A percentile compares a stretch with the other conserved stretches of the same genome.
Evolutionary conservation across 352 stramenopile species (phyloP).

Genomic region (Nothophytophthora sp.): DNA sequence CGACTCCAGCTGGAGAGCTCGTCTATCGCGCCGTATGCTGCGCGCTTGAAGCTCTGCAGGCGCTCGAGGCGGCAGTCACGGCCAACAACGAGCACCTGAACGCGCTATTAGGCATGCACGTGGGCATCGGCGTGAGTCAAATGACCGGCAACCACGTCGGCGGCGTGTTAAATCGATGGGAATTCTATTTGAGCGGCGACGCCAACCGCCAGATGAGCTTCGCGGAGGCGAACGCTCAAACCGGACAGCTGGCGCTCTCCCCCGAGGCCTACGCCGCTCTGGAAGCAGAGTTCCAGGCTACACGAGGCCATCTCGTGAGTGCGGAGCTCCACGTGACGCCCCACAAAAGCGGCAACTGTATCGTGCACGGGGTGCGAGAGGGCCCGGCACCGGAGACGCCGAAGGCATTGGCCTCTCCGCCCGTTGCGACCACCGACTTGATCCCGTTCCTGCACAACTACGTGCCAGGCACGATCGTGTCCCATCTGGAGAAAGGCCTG

Average conservation of each 20-base stretch:
- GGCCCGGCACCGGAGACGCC: neutral
- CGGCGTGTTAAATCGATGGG: slow-evolving; percentile 80
- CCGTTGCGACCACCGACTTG: slow-evolving; percentile 34
- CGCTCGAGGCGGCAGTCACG: slow-evolving; percentile 24
- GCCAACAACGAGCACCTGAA: slow-evolving; percentile 8
- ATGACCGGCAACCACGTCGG: slow-evolving; percentile 84
- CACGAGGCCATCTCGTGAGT: no score
- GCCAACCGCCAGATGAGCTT: slow-evolving; percentile 82
- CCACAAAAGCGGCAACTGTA: slow-evolving; percentile 49
- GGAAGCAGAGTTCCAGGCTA: slow-evolving; percentile 13
- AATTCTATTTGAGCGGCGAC: slow-evolving; percentile 86
- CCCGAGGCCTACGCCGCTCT: slow-evolving; percentile 48
- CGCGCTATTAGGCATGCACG: slow-evolving; percentile 70
- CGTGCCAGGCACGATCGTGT: slow-evolving; percentile 70
- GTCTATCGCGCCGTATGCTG: slow-evolving; percentile 59
- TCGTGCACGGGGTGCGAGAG: slow-evolving; percentile 29
- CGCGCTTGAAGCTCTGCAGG: slow-evolving; percentile 55
- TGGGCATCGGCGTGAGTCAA: slow-evolving; percentile 78
- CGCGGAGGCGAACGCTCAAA: slow-evolving; percentile 65
- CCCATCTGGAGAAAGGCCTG: slow-evolving; percentile 63
- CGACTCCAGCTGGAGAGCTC: slow-evolving; percentile 44
- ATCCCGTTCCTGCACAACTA: slow-evolving; percentile 67
- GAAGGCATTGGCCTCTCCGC: neutral
- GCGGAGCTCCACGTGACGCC: slow-evolving; percentile 22
- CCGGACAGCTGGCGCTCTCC: slow-evolving; percentile 77